Evolutionary conservation across 2,329 filamentous ascomycete genomes (phyloP), one percentile per base, ranked within the genome.

Genomic region (Neofusicoccum ribis): DNA sequence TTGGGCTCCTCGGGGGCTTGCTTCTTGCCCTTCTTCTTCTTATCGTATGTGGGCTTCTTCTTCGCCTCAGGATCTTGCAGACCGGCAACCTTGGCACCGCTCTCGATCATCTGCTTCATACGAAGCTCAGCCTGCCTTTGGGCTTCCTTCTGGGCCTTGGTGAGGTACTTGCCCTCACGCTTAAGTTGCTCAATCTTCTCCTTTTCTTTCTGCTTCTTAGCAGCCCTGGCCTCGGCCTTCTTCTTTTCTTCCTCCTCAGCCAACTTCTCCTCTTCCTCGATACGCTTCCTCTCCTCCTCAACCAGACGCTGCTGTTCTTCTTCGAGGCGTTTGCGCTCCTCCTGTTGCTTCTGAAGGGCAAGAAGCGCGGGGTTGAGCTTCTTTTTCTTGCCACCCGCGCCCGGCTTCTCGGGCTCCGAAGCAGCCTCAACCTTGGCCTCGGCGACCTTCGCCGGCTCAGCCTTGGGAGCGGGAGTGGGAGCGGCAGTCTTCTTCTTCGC

Each of bases 191-290:
- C 92, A 67, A 94, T 89, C 78, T 86, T 91, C 77, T 93, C 90
- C 82, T 91, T 94, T 72, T 96, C 92, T 75, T 87, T 92, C 72
- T 92, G 91, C 83, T 94, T 95, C 84, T 91, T 94, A 49, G 88
- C 79, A 1, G 88, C 88, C 78, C 87, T 91, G 60, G 88, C 87
- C 73, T 94, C 92, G 72, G 91, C 90, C 69, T 82, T 88, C 65
- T 84, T 85, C 79, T 88, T 88, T 65, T 81, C 77, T 72, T 93
- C 91, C 76, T 94, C 92, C 8, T 83, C 86, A 44, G 84, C 85
- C 62, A 79, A 76, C 54, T 84, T 83, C 75, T 91, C 88, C 66
- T 89, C 83, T 70, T 91, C 90, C 71, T 88, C 89, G 34, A 88
- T 76, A 17, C 84, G 83, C 11, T 84, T 85, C 76, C 86, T 87